Percentiles rank a stretch among this genome's conserved stretches.
Evolutionary conservation across 2,329 filamentous ascomycete species (phyloP).

Genomic region (Stromatinia cepivora): DNA sequence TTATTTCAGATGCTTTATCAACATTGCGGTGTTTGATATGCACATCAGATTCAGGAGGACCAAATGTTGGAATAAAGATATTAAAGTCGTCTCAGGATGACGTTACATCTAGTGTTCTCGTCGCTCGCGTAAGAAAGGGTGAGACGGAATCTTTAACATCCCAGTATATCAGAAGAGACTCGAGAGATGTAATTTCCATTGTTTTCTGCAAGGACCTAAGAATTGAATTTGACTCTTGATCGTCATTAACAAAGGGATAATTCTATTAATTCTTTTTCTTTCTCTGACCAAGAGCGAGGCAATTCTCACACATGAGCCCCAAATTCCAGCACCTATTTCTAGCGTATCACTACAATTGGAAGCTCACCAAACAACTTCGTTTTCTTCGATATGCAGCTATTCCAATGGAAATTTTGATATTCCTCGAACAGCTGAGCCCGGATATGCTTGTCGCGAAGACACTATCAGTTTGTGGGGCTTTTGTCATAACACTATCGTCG

Average conservation of each 20-base stretch:
- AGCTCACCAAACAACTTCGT: background rate
- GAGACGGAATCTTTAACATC: no score
- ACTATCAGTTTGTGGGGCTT: background rate
- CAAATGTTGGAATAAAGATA: no score
- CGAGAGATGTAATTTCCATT: no score
- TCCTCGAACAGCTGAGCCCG: background rate
- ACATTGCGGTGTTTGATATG: no score
- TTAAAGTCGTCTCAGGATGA: no score
- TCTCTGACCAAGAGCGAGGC: background rate
- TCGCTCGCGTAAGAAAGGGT: no score
- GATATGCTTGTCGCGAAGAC: constrained; percentile 2
- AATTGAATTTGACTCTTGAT: no score
- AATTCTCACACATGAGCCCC: background rate
- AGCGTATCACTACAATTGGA: background rate
- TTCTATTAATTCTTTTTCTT: background rate
- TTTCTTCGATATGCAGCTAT: background rate
- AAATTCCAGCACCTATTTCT: background rate
- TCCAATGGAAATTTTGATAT: background rate
- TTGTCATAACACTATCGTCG: background rate
- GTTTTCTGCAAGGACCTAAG: no score
- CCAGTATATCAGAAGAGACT: no score
- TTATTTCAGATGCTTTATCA: no score
- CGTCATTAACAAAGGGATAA: background rate
- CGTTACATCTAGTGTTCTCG: no score
- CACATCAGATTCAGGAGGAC: no score